A percentile compares a stretch with the other conserved stretches of the same genome.
phyloP scores from a whole-genome alignment of 1,139 yeast species.

The Candida glucosophila region DNA sequence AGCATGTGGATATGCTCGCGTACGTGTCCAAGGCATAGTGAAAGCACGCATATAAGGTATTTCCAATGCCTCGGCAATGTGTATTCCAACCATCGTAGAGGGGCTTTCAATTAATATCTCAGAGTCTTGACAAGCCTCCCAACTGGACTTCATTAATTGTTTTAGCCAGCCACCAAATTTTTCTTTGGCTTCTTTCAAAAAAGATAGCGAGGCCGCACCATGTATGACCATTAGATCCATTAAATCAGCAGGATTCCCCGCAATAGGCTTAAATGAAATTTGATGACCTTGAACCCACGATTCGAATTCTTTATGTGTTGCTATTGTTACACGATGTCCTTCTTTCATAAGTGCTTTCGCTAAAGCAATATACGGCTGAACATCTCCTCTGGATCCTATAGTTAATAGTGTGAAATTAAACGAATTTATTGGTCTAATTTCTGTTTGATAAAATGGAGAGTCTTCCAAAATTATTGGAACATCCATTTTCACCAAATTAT shows the following conservation, averaged over 20 bases:
- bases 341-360: slow-evolving; percentile 69
- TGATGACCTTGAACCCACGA: slow-evolving; percentile 67
- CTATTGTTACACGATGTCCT: slow-evolving; percentile 78
- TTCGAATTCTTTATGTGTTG: slow-evolving; percentile 75
- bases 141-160: slow-evolving; percentile 59
- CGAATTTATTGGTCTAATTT: slow-evolving; percentile 42
- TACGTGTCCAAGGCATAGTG: slow-evolving; percentile 98
- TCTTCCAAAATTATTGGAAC: slow-evolving; percentile 62
- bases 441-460: slow-evolving; percentile 47
- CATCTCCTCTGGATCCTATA: slow-evolving; percentile 94
- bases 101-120: slow-evolving; percentile 90
- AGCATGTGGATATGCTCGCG: slow-evolving; percentile 94
- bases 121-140: slow-evolving; percentile 80
- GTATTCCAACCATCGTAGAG: slow-evolving; percentile 92
- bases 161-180: slow-evolving; percentile 76
- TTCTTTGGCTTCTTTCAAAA: slow-evolving; percentile 72
- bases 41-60: slow-evolving; percentile 92
- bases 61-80: slow-evolving; percentile 83
- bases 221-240: slow-evolving; percentile 91
- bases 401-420: slow-evolving; percentile 67
- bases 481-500: slow-evolving; percentile 50
- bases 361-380: slow-evolving; percentile 90
- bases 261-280: slow-evolving; percentile 61
- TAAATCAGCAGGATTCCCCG: slow-evolving; percentile 88
- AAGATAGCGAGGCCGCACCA: slow-evolving; percentile 77